A percentile compares a stretch with the other conserved stretches of the same genome.
Conservation (phyloP, 2,329 filamentous ascomycete genomes). For the Aspergillus persii region DNA sequence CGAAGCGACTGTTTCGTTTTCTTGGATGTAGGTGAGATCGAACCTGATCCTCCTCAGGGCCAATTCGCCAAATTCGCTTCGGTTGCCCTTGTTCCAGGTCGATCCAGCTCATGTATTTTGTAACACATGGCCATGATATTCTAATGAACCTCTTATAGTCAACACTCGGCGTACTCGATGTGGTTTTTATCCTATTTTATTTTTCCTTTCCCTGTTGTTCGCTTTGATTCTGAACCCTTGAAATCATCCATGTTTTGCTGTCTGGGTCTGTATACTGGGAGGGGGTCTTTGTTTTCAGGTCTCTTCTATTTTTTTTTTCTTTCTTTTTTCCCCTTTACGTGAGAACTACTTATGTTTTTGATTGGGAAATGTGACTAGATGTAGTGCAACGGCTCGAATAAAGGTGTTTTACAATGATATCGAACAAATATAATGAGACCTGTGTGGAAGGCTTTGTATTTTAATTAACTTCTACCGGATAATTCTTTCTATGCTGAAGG, state of each 20-base stretch:
- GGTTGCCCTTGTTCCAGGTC: neutral
- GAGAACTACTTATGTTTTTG: neutral
- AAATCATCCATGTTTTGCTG: constrained; percentile 4
- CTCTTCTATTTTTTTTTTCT: neutral
- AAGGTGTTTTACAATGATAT: neutral
- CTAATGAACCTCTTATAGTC: constrained; percentile 23
- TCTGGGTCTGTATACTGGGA: constrained; percentile 9
- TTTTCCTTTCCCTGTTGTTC: constrained; percentile 6
- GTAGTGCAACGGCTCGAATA: neutral
- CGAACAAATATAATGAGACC: neutral
- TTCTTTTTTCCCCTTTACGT: constrained; percentile 8
- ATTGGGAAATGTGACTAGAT: neutral
- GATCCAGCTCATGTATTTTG: constrained; percentile 19
- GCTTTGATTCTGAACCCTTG: neutral
- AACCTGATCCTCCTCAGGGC: neutral
- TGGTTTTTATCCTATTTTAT: constrained; percentile 6
- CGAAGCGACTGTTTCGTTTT: neutral
- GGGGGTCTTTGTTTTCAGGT: neutral
- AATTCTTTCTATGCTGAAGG: too few species aligned
- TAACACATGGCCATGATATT: constrained; percentile 22
- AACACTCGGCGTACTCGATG: constrained; percentile 17
- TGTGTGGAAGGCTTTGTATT: neutral
- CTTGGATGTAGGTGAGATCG: neutral
- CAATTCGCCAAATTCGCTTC: neutral
- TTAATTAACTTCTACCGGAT: neutral